Base-by-base conservation (phyloP, 768 basidiomycete genomes). In the Mycena crocata region DNA sequence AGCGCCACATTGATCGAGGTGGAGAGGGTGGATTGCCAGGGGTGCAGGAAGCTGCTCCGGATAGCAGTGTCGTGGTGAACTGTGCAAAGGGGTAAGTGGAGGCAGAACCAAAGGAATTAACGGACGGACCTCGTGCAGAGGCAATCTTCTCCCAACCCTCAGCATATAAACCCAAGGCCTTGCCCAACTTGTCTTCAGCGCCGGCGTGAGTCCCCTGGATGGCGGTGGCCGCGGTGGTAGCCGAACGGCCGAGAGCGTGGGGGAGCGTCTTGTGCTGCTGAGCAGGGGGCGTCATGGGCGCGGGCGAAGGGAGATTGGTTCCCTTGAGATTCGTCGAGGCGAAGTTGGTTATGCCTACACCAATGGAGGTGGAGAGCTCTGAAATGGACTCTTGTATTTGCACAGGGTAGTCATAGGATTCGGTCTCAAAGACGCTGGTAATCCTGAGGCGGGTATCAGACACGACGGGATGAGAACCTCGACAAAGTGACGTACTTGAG, bases 201-300 rank as follows among this genome's bases (percentile, higher is more conserved):
- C 81, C 79, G 30, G 84, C 83, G 4, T 83, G 76, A 1, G 83
- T 81, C 3, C 71, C 67, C n/a, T 81, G 79, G 32, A 92, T 73
- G 14, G 81, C 78, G 7, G 76, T 76, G 3, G 89, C 85, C 0
- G 90, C 93, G 12, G 81, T 74, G 39, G 88, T 86, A 0, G 96
- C 89, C 0, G 96, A 91, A 55, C 98, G 92, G 23, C 90, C 86
- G 57, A 99, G 87, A 0, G 98, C 97, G 72, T 99, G 98, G 0
- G 98, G 94, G 57, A 99, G 91, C 0, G 98, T 99, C 89, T 99
- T 99, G 84, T 96, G 95, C 73, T 91, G 91, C 30, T 82, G 75
- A 3, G 82, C 80, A 26, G 87, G 85, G 2, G 88, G 83, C 0
- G 89, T 79, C 46, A 88, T 73, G 23, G 90, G 88, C 4, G 86